Percentiles rank a stretch among this genome's conserved stretches.
Conservation (phyloP, 257 asterid genomes). For the Nicotiana tomentosiformis region DNA sequence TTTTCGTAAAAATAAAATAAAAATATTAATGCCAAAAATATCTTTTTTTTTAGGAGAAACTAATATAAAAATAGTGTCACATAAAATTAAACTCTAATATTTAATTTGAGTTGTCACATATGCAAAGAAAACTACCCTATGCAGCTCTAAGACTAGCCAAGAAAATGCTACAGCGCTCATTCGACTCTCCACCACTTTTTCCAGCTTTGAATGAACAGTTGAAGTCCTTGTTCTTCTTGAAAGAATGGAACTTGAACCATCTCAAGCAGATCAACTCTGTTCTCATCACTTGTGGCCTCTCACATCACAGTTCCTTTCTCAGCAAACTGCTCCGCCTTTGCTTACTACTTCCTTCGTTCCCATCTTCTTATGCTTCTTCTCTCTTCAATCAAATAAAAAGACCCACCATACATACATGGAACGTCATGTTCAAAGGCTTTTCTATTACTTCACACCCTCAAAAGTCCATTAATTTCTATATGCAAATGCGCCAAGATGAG, state of each 20-base stretch:
- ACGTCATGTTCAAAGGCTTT: slow-evolving; percentile 35
- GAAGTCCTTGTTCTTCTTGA: not conserved
- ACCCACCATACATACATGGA: slow-evolving; percentile 26
- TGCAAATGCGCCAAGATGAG: slow-evolving; percentile 30
- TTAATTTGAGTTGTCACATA: no score
- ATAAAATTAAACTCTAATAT: no score
- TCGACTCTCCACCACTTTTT: not conserved
- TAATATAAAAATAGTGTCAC: no score
- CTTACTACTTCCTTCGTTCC: slow-evolving; percentile 14
- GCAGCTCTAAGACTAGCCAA: not conserved
- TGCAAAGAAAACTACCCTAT: no score
- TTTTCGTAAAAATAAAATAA: no score
- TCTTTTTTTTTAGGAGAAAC: no score
- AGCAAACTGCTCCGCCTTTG: slow-evolving; percentile 10
- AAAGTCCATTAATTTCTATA: slow-evolving; percentile 21
- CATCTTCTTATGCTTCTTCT: slow-evolving; percentile 14
- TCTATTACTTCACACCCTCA: slow-evolving; percentile 23
- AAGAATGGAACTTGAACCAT: slow-evolving; percentile 5
- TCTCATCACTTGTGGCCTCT: slow-evolving; percentile 7
- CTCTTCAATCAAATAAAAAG: slow-evolving; percentile 3
- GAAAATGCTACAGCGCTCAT: not conserved
- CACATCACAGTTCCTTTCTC: not conserved
- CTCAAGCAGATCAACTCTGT: slow-evolving; percentile 16
- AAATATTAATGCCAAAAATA: no score
- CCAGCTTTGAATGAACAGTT: not conserved